Percentiles rank a stretch among this genome's conserved stretches.
These are phyloP conservation scores for Aspergillus hortae DNA, from an alignment of 2,329 filamentous ascomycete species.

Conservation along the genomic window DNA sequence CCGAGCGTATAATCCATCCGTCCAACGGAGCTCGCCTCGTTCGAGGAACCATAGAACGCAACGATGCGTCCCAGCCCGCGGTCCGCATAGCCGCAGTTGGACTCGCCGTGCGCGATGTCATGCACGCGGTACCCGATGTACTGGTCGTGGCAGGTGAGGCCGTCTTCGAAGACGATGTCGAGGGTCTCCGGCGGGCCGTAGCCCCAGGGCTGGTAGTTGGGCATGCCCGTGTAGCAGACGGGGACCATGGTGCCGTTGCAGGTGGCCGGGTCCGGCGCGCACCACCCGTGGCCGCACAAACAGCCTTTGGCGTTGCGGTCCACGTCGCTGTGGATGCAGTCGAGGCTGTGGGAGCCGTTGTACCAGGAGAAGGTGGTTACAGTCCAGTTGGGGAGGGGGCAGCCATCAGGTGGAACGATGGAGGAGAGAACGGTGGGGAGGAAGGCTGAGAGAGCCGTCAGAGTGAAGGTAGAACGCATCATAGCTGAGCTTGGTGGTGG, in stretches of 20 bases:
- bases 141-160: constrained; percentile 22
- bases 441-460: not conserved
- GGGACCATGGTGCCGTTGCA: constrained; percentile 23
- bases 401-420: constrained; percentile 22
- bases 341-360: constrained; percentile 16
- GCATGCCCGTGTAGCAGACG: constrained; percentile 28
- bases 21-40: constrained; percentile 14
- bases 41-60: constrained; percentile 24
- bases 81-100: constrained; percentile 27
- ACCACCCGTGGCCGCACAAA: constrained; percentile 20
- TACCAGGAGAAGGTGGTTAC: constrained; percentile 20
- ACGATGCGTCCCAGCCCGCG: constrained; percentile 22
- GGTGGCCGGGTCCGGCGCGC: constrained; percentile 19
- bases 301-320: constrained; percentile 23
- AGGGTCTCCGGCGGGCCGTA: constrained; percentile 25
- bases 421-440: constrained; percentile 7
- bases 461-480: not conserved
- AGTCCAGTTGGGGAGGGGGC: constrained; percentile 25
- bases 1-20: constrained; percentile 25
- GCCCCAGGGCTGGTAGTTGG: constrained; percentile 28
- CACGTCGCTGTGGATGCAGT: constrained; percentile 18
- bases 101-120: constrained; percentile 24
- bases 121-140: constrained; percentile 29
- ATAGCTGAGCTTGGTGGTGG: not conserved
- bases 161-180: constrained; percentile 22